Conservation (phyloP, 2,329 filamentous ascomycete genomes). For the Neofusicoccum laricinum region DNA sequence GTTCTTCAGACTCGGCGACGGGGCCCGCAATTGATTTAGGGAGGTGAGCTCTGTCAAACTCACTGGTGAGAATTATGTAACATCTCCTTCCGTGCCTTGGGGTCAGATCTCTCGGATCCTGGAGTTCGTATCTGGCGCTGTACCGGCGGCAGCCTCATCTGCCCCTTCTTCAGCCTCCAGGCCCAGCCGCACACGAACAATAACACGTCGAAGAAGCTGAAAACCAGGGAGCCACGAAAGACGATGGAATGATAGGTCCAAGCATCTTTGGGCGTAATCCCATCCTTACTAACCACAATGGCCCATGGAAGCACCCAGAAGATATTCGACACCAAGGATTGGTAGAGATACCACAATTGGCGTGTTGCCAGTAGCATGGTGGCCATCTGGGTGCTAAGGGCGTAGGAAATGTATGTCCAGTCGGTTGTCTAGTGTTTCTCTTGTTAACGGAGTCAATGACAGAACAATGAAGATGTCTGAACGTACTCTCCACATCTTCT, state of each 20-base stretch:
- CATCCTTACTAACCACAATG: slow-evolving; percentile 51
- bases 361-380: slow-evolving; percentile 62
- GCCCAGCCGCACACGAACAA: slow-evolving; percentile 53
- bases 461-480: neutral
- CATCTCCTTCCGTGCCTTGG: too few species aligned
- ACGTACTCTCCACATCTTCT: slow-evolving; percentile 59
- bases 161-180: slow-evolving; percentile 40
- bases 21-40: too few species aligned
- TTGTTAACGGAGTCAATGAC: neutral
- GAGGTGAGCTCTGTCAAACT: too few species aligned
- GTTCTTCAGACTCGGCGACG: too few species aligned
- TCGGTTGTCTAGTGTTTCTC: slow-evolving; percentile 33
- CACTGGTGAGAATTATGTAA: too few species aligned
- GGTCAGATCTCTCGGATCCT: too few species aligned
- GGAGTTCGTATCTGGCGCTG: neutral
- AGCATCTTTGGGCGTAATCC: slow-evolving; percentile 49
- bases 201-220: slow-evolving; percentile 59
- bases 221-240: slow-evolving; percentile 67
- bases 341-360: slow-evolving; percentile 66
- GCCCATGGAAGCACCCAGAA: slow-evolving; percentile 71
- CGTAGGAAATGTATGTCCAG: slow-evolving; percentile 69
- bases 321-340: slow-evolving; percentile 65
- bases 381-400: slow-evolving; percentile 62
- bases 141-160: neutral
- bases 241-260: slow-evolving; percentile 67